These are phyloP conservation scores for Pichia occidentalis DNA, from an alignment of 805 yeast genomes.

Conservation along the genomic window DNA sequence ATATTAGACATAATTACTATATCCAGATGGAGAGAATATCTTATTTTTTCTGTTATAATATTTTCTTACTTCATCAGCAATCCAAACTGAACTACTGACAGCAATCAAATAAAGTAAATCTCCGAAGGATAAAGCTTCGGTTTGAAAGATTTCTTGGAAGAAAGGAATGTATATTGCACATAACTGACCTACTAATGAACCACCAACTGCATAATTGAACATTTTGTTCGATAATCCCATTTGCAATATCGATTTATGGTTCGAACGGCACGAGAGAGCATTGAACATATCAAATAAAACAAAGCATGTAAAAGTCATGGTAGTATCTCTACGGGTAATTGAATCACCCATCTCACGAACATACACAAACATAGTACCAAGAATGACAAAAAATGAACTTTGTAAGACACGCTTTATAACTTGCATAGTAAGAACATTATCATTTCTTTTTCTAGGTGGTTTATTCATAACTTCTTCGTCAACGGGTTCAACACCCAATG, in stretches of 20 bases:
- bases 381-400: constrained; percentile 68
- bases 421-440: constrained; percentile 66
- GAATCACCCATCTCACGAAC: constrained; percentile 80
- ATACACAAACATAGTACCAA: constrained; percentile 86
- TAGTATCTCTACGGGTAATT: constrained; percentile 91
- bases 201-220: constrained; percentile 90
- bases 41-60: constrained; percentile 26
- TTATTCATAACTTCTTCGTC: constrained; percentile 92
- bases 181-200: constrained; percentile 82
- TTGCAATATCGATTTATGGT: constrained; percentile 74
- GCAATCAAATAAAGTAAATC: constrained; percentile 61
- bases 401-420: constrained; percentile 68
- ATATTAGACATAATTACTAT: constrained; percentile 25
- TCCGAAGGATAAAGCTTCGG: constrained; percentile 72
- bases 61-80: constrained; percentile 81
- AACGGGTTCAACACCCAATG: constrained; percentile 95
- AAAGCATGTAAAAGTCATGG: constrained; percentile 98
- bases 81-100: constrained; percentile 73
- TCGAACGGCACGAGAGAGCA: constrained; percentile 89
- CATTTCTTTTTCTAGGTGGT: constrained; percentile 91
- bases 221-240: constrained; percentile 76
- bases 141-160: constrained; percentile 87
- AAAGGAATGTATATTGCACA: constrained; percentile 92
- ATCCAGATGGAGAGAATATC: constrained; percentile 17
- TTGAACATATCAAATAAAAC: constrained; percentile 95